These are phyloP conservation scores for Carex kokanica DNA, from an alignment of 176 grass and related monocot genomes.

Conservation along the genomic window DNA sequence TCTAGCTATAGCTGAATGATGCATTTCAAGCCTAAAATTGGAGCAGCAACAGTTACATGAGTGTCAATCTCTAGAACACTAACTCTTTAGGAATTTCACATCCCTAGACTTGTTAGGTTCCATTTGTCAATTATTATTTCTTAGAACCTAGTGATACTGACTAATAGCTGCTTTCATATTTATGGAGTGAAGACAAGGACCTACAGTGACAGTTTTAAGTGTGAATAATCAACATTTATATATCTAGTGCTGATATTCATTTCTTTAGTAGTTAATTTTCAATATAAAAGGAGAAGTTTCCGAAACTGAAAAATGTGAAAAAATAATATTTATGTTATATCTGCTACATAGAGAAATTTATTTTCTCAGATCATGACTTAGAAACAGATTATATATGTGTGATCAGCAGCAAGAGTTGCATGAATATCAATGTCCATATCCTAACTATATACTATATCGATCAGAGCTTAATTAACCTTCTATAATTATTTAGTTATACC, in stretches of 20 bases:
- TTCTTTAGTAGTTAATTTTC: background rate
- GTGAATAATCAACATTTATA: background rate
- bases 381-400: background rate
- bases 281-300: background rate
- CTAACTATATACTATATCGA: background rate
- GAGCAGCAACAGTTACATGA: background rate
- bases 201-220: slow-evolving; percentile 7
- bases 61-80: background rate
- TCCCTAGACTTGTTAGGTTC: background rate
- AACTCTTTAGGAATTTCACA: background rate
- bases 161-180: slow-evolving; percentile 19
- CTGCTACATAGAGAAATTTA: background rate
- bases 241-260: background rate
- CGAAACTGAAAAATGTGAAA: background rate
- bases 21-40: slow-evolving; percentile 6
- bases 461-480: background rate
- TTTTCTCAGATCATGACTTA: background rate
- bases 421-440: background rate
- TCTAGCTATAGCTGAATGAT: slow-evolving; percentile 1
- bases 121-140: slow-evolving; percentile 9
- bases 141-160: slow-evolving; percentile 5
- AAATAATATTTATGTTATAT: background rate
- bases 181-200: background rate
- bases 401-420: background rate
- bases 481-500: background rate